These are phyloP conservation scores for Osmanthus fragrans DNA, from an alignment of 257 asterid genomes.

Conservation along the genomic window DNA sequence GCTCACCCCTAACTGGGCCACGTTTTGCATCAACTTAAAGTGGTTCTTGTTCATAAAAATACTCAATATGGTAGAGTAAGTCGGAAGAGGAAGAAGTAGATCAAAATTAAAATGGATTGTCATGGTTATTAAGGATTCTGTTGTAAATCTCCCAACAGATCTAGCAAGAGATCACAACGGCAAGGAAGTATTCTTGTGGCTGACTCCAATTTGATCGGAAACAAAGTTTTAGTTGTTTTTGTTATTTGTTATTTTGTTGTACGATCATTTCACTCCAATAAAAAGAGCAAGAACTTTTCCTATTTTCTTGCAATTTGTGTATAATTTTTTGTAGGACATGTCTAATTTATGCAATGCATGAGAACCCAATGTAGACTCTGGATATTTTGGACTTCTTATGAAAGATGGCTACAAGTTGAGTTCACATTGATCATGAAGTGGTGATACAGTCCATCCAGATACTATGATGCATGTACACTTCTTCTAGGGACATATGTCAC, in stretches of 20 bases:
- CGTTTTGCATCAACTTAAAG: no score
- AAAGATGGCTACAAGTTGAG: background rate
- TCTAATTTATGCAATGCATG: background rate
- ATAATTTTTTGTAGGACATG: background rate
- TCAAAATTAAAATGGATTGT: no score
- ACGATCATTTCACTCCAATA: background rate
- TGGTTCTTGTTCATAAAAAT: no score
- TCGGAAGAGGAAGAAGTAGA: no score
- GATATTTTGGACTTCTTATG: background rate
- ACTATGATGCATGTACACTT: no score
- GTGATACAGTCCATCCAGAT: background rate
- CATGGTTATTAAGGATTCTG: no score
- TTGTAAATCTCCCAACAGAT: no score
- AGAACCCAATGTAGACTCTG: background rate
- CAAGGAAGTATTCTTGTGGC: background rate
- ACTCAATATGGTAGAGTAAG: no score
- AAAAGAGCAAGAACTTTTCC: background rate
- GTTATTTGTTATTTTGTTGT: no score
- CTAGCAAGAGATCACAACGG: background rate
- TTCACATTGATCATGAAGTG: background rate
- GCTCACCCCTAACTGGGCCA: no score
- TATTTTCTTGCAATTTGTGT: background rate
- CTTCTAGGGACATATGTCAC: no score
- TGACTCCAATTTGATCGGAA: background rate
- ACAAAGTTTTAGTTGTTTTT: no score